phyloP scores from a whole-genome alignment of 2,329 filamentous ascomycete genomes.

The Nemania sp. region DNA sequence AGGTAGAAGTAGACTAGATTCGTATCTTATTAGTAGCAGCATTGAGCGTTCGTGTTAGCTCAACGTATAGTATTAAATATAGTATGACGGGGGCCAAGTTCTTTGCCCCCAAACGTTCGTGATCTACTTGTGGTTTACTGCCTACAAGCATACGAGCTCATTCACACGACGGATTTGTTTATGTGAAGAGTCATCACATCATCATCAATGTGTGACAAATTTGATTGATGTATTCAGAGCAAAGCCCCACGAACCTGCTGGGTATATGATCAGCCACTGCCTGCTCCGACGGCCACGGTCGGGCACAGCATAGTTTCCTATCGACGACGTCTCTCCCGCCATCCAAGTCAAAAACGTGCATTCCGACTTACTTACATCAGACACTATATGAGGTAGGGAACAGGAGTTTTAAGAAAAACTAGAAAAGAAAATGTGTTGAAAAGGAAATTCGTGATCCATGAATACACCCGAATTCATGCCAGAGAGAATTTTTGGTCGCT shows the following conservation, averaged over 20 bases:
- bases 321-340: conserved; percentile 2
- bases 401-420: not conserved
- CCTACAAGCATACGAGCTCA: too few relatives aligned
- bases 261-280: conserved; percentile 3
- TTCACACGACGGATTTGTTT: too few relatives aligned
- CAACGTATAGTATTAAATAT: too few relatives aligned
- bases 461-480: conserved; percentile 10
- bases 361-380: not conserved
- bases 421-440: not conserved
- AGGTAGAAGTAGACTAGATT: too few relatives aligned
- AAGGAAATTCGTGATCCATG: conserved; percentile 10
- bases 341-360: not conserved
- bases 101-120: too few relatives aligned
- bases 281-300: not conserved
- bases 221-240: not conserved
- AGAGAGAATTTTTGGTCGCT: conserved; percentile 9
- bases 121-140: too few relatives aligned
- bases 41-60: too few relatives aligned
- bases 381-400: not conserved
- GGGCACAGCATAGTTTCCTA: not conserved
- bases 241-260: not conserved
- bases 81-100: too few relatives aligned
- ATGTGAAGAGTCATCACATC: too few relatives aligned
- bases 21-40: too few relatives aligned
- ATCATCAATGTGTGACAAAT: not conserved